These are phyloP conservation scores for Linderina pennispora DNA, from an alignment of 192 early-diverging fungal genomes.

Conservation along the genomic window DNA sequence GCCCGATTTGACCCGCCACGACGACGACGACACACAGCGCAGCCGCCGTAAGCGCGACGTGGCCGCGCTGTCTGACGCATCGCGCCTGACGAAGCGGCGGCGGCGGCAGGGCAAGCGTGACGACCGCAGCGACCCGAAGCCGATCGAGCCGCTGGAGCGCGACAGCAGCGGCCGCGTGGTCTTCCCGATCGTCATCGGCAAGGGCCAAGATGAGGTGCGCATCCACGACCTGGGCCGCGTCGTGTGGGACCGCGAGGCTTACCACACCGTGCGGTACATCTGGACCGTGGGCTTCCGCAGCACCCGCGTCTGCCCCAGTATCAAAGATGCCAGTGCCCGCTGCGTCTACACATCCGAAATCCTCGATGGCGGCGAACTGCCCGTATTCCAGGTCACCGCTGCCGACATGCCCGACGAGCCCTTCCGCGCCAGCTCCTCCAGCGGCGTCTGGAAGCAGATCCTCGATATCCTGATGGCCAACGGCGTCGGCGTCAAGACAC, in stretches of 20 bases:
- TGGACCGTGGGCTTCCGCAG: constrained; percentile 65
- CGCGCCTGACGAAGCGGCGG: constrained; percentile 29
- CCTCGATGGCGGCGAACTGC: constrained; percentile 55
- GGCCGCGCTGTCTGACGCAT: not conserved
- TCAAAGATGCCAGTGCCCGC: constrained; percentile 45
- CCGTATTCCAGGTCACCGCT: constrained; percentile 62
- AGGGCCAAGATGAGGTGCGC: constrained; percentile 55
- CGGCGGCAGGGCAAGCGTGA: constrained; percentile 50
- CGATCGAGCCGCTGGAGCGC: constrained; percentile 48
- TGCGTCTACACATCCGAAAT: constrained; percentile 62
- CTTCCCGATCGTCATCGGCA: constrained; percentile 55
- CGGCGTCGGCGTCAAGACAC: constrained; percentile 62
- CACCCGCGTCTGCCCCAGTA: constrained; percentile 54
- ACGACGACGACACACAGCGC: constrained; percentile 3
- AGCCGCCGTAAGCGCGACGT: not conserved
- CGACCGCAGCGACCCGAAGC: constrained; percentile 53
- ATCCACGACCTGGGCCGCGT: constrained; percentile 55
- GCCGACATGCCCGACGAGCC: constrained; percentile 56
- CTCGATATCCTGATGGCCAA: constrained; percentile 53
- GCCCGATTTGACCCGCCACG: not conserved
- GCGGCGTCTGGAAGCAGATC: constrained; percentile 65
- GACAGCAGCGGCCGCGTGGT: constrained; percentile 48
- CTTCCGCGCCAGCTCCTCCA: constrained; percentile 57
- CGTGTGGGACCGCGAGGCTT: constrained; percentile 54
- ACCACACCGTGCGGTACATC: constrained; percentile 65